Percentiles rank a stretch among this genome's conserved stretches.
Conservation (phyloP, 164 flowering plant species). For the Litsea cubeba region DNA sequence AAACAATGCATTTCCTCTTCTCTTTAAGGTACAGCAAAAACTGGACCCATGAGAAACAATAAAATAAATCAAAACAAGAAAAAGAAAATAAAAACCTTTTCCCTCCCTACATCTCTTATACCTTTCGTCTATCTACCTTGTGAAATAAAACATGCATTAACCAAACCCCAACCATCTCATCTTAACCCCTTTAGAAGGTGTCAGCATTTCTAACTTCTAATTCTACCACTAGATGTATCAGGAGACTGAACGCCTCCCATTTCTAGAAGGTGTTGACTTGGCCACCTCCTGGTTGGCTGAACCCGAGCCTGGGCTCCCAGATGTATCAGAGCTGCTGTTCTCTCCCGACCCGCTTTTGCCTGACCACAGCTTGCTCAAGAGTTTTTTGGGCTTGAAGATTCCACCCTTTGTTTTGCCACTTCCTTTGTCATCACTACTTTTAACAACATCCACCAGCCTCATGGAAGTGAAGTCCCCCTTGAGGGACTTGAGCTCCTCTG, state of each 20-base stretch:
- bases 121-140: neutral
- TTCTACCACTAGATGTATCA: conserved; percentile 16
- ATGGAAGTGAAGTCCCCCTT: conserved; percentile 48
- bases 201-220: conserved; percentile 24
- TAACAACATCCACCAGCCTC: conserved; percentile 29
- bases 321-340: conserved; percentile 62
- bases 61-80: neutral
- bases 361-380: conserved; percentile 58
- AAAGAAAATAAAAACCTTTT: neutral
- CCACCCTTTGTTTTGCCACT: conserved; percentile 41
- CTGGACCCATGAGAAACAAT: conserved; percentile 11
- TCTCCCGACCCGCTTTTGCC: conserved; percentile 40
- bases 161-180: conserved; percentile 3
- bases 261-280: conserved; percentile 51
- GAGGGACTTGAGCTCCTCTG: conserved; percentile 56
- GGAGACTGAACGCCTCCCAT: conserved; percentile 51
- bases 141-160: neutral
- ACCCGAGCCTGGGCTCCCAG: conserved; percentile 52
- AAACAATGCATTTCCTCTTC: conserved; percentile 17
- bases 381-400: conserved; percentile 45
- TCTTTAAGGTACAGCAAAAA: conserved; percentile 31
- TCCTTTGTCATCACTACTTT: conserved; percentile 33
- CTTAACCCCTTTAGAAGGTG: conserved; percentile 13
- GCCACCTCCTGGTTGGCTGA: conserved; percentile 47
- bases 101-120: neutral